Evolutionary conservation across 192 early-diverging fungal genomes (phyloP), one percentile per base, ranked within the genome.

Genomic region (Backusella tarrabulga): DNA sequence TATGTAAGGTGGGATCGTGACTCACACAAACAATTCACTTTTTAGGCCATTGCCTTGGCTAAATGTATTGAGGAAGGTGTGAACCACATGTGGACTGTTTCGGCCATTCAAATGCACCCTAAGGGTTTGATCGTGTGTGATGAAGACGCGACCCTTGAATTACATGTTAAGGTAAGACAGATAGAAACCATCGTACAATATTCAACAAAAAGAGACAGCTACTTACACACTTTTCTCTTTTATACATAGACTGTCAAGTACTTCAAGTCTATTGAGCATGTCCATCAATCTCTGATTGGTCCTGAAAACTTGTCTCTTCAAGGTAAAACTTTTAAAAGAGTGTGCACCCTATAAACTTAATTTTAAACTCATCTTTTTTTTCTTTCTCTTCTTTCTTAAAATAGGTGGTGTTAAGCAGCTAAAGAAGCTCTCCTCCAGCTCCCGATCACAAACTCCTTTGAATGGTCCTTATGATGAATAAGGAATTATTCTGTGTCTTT

Each of bases 81-180:
- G 63, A 94, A 94, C 85, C 93, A 94, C 83, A 95, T 95, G 94
- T 95, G 91, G 92, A 93, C 93, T 36, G 92, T 95, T 50, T 93
- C 91, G 34, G 94, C 93, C 68, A 91, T 95, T 83, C 93, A 95
- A 83, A 83, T 91, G 34, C 93, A 95, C 73, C 91, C 93, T 40
- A 90, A 90, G 76, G 91, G 91, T 29, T 87, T 95, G 81, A 90
- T 95, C 81, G 92, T 93, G 41, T 95, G 94, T 76, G 92, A 95
- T 78, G 94, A 95, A 79, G 94, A 95, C 67, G 91, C 93, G 40
- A 94, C 93, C 7, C 84, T 95, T 40, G 94, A 95, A 84, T 86
- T 95, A 69, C 93, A 95, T 40, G 94, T 95, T 81, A 95, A 95
- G 79, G 79, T 73, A 76, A 50, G 63, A 67, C 44, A 46, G 15